These are phyloP conservation scores for Xanthoparmelia taractica DNA, from an alignment of 495 filamentous ascomycete genomes.

Conservation along the genomic window DNA sequence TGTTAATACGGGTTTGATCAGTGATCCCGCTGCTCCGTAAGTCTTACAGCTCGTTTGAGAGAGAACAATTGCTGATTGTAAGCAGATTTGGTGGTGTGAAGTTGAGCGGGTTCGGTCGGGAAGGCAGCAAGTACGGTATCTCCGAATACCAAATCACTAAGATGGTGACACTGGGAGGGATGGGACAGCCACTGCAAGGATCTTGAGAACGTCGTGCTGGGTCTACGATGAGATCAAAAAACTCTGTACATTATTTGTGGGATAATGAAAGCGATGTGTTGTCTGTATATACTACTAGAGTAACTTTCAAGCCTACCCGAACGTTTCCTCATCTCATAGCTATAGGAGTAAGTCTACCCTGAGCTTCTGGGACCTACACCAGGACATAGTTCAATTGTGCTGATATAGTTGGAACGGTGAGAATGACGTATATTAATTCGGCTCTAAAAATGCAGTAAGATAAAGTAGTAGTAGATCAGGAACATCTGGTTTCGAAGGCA, in stretches of 20 bases:
- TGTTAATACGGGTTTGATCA: constrained; percentile 76
- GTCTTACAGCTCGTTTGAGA: constrained; percentile 21
- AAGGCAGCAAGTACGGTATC: constrained; percentile 86
- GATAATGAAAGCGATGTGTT: background rate
- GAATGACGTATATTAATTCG: too few relatives aligned
- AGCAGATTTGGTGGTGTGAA: constrained; percentile 84
- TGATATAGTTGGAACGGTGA: too few relatives aligned
- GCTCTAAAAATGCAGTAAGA: too few relatives aligned
- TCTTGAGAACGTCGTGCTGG: background rate
- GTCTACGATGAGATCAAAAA: background rate
- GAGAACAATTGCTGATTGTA: constrained; percentile 25
- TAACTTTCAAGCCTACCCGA: background rate
- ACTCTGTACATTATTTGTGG: background rate
- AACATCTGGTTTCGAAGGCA: too few relatives aligned
- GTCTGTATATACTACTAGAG: background rate
- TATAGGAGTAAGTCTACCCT: too few relatives aligned
- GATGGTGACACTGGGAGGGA: constrained; percentile 76
- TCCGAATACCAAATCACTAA: constrained; percentile 84
- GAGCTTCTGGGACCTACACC: too few relatives aligned
- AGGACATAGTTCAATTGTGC: too few relatives aligned
- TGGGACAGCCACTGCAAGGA: constrained; percentile 47
- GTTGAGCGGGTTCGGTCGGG: constrained; percentile 82
- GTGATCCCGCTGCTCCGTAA: constrained; percentile 66
- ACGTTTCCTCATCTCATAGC: background rate
- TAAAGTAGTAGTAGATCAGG: too few relatives aligned